phyloP scores from a whole-genome alignment of 2,329 filamentous ascomycete species.

The Fusarium sp. region DNA sequence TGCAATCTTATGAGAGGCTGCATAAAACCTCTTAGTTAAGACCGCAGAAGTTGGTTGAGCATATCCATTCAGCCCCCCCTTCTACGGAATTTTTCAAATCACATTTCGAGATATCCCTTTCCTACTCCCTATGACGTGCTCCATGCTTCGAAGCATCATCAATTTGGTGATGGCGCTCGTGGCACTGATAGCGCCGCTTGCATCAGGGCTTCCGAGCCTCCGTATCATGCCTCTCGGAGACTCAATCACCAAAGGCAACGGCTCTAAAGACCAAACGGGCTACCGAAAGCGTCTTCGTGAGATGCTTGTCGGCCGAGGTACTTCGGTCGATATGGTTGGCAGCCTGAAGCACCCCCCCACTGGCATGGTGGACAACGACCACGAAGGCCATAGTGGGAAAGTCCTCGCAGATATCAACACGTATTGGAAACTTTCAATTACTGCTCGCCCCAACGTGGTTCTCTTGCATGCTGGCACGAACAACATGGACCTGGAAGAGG shows the following conservation, averaged over 20 bases:
- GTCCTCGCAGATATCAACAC: constrained; percentile 17
- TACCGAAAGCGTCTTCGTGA: constrained; percentile 21
- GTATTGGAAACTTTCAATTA: constrained; percentile 27
- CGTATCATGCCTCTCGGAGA: constrained; percentile 27
- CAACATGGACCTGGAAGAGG: constrained; percentile 23
- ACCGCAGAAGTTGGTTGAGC: too few relatives aligned
- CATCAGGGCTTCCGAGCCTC: constrained; percentile 17
- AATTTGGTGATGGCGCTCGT: neutral
- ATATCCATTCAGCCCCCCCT: neutral
- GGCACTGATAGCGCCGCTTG: neutral
- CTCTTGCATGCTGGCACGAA: constrained; percentile 35
- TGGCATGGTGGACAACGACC: constrained; percentile 28
- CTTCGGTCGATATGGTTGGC: constrained; percentile 29
- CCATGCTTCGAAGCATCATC: neutral
- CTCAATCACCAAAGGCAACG: constrained; percentile 34
- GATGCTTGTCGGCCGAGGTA: constrained; percentile 8
- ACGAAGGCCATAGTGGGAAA: constrained; percentile 31
- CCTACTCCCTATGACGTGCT: neutral
- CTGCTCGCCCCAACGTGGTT: constrained; percentile 26
- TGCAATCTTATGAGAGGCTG: too few relatives aligned
- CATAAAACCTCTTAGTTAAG: too few relatives aligned
- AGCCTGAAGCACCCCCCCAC: constrained; percentile 8
- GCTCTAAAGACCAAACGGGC: constrained; percentile 18
- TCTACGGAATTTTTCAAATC: too few relatives aligned
- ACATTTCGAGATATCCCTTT: too few relatives aligned